Percentiles rank a stretch among this genome's conserved stretches.
Evolutionary conservation across 257 asterid genomes (phyloP).

Genomic region (Solanum paucissectum): DNA sequence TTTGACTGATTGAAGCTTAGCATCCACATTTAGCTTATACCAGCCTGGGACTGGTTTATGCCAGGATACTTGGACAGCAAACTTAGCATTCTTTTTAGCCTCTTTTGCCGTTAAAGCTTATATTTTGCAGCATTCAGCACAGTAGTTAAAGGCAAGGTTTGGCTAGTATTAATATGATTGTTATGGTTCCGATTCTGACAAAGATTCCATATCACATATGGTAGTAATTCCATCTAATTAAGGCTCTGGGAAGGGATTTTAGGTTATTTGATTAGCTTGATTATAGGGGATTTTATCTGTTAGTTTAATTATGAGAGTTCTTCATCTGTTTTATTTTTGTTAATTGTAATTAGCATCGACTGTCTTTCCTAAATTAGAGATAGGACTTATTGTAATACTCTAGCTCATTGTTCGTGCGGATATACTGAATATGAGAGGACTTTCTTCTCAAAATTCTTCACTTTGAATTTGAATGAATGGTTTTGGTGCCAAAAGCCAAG

Average conservation of each 20-base stretch:
- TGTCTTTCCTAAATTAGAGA: neutral
- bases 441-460: neutral
- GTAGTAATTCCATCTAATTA: neutral
- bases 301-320: no score
- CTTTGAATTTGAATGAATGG: neutral
- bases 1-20: neutral
- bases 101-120: neutral
- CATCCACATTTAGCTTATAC: neutral
- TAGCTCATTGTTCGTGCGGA: neutral
- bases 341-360: neutral
- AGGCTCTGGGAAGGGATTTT: neutral
- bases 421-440: no score
- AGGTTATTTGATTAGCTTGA: neutral
- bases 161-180: neutral
- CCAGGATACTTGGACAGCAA: neutral
- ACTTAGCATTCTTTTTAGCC: neutral
- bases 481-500: neutral
- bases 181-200: neutral
- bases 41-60: neutral
- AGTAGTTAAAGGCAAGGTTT: neutral
- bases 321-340: no score
- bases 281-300: neutral
- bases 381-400: neutral
- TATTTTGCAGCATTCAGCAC: neutral
- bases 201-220: neutral